Evolutionary conservation across 2,329 filamentous ascomycete genomes (phyloP).

Genomic region (Fusarium torreyae): DNA sequence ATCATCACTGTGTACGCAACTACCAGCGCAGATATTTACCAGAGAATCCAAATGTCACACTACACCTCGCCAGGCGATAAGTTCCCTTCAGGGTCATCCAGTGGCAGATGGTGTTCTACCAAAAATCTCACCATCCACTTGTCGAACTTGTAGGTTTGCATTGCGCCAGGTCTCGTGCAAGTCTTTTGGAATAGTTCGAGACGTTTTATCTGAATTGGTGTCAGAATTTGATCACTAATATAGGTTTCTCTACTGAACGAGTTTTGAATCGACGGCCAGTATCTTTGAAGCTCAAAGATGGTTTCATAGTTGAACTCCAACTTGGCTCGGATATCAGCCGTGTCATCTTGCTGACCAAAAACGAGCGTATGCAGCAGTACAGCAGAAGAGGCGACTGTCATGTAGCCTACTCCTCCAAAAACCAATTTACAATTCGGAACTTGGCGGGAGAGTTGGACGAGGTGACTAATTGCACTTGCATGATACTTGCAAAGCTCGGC

Average conservation of each 20-base stretch:
- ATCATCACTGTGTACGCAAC: fast-evolving
- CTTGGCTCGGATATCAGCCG: constrained; percentile 11
- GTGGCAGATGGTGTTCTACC: constrained; percentile 16
- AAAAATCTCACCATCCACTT: constrained; percentile 23
- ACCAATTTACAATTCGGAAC: constrained; percentile 15
- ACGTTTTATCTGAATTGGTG: neutral
- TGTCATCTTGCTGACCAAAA: constrained; percentile 12
- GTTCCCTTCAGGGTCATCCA: constrained; percentile 13
- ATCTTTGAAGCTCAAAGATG: constrained; percentile 15
- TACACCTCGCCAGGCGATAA: neutral
- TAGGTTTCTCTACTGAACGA: neutral
- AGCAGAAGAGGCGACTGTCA: constrained; percentile 12
- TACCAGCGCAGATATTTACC: neutral
- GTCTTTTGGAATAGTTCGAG: constrained; percentile 12
- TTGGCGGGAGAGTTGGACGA: constrained; percentile 12
- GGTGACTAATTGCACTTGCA: constrained; percentile 5
- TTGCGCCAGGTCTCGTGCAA: neutral
- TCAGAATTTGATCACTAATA: neutral
- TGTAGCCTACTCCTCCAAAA: constrained; percentile 17
- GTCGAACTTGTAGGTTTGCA: constrained; percentile 18
- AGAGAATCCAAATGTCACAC: neutral
- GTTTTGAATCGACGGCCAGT: constrained; percentile 16
- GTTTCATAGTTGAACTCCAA: constrained; percentile 17
- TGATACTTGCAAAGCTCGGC: constrained; percentile 16
- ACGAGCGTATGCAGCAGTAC: constrained; percentile 14